These are phyloP conservation scores for Lasiodiplodia sp. DNA, from an alignment of 2,329 filamentous ascomycete genomes.

Conservation along the genomic window DNA sequence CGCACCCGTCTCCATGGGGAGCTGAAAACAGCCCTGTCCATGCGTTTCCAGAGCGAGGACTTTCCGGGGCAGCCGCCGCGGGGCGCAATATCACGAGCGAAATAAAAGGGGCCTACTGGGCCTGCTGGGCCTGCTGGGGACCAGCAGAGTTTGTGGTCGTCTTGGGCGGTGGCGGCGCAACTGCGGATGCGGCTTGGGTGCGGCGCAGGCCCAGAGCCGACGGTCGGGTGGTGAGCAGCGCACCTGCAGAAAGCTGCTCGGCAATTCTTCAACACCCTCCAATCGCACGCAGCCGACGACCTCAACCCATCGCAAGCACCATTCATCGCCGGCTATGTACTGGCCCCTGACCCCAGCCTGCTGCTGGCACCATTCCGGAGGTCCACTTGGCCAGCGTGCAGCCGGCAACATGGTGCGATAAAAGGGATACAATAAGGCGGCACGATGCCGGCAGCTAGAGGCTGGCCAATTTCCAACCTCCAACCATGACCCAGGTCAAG, in stretches of 20 bases:
- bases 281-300: not conserved
- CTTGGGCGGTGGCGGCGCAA: not conserved
- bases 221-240: not conserved
- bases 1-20: not conserved
- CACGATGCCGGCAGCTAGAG: not conserved
- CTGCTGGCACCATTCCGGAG: not conserved
- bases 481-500: slow-evolving; percentile 14
- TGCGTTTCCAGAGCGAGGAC: not conserved
- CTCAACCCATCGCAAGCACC: not conserved
- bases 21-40: not conserved
- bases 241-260: not conserved
- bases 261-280: slow-evolving; percentile 4
- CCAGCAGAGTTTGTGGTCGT: not conserved
- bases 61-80: not conserved
- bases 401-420: slow-evolving; percentile 3
- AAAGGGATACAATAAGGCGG: not conserved
- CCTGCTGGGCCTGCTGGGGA: no score
- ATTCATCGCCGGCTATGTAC: not conserved
- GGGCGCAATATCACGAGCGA: not conserved
- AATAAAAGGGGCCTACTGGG: not conserved
- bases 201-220: not conserved
- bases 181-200: not conserved
- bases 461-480: not conserved
- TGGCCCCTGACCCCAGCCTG: not conserved
- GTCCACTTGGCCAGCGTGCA: slow-evolving; percentile 4